Percentiles rank a stretch among this genome's conserved stretches.
These are phyloP conservation scores for Ceratocystis cubensis DNA, from an alignment of 2,329 filamentous ascomycete genomes.

Conservation along the genomic window DNA sequence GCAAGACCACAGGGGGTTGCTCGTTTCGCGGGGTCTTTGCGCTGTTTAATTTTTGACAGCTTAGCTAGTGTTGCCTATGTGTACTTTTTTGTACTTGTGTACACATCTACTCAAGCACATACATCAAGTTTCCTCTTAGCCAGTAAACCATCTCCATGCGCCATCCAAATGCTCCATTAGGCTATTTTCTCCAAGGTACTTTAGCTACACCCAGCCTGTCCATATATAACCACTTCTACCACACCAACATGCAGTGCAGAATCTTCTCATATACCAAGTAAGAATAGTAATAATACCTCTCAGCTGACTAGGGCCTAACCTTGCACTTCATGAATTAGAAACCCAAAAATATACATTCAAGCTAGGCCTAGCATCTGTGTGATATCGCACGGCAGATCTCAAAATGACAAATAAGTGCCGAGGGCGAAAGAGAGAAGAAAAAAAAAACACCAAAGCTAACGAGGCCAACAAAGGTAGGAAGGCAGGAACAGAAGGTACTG, in stretches of 20 bases:
- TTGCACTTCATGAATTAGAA: no score
- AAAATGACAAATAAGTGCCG: not conserved
- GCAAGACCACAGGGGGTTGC: not conserved
- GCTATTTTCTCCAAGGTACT: no score
- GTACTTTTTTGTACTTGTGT: not conserved
- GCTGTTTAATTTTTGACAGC: not conserved
- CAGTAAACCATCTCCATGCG: not conserved
- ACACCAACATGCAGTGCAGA: no score
- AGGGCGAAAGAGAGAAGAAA: not conserved
- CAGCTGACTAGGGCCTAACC: no score
- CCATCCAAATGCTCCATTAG: not conserved
- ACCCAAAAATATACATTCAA: not conserved
- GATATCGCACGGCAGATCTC: not conserved
- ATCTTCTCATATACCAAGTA: no score
- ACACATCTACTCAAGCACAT: not conserved
- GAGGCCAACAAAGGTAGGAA: not conserved
- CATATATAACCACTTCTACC: no score
- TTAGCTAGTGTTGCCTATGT: not conserved
- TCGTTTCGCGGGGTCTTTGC: conserved; percentile 3
- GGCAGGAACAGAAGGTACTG: not conserved
- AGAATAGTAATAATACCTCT: no score
- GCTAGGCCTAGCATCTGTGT: not conserved
- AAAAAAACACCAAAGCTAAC: not conserved
- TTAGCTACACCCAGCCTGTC: no score
- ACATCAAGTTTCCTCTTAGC: not conserved